Percentiles rank a stretch among this genome's conserved stretches.
Conservation (phyloP, 192 early-diverging fungal species). For the Backusella sp. region DNA sequence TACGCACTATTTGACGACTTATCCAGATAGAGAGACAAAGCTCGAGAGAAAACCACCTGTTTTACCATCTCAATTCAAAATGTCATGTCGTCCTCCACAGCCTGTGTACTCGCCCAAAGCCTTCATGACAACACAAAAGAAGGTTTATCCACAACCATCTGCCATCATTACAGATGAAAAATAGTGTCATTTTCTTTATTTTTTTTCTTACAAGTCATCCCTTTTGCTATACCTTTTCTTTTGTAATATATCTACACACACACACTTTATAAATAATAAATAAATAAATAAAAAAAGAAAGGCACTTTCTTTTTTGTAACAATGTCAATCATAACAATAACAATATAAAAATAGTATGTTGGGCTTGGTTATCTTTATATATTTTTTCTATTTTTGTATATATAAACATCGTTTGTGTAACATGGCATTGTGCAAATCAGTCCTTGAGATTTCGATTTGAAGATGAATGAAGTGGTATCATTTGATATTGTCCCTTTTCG, state of each 20-base stretch:
- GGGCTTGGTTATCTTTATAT: background rate
- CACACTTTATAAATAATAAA: background rate
- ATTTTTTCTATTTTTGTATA: background rate
- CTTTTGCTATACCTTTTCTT: background rate
- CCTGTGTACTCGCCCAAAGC: background rate
- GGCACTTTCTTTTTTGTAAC: background rate
- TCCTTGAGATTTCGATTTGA: constrained; percentile 12
- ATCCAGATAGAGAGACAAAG: constrained; percentile 18
- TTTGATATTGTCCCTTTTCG: constrained; percentile 12
- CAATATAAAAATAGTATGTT: constrained; percentile 2
- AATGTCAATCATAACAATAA: constrained; percentile 11
- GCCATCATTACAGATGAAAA: background rate
- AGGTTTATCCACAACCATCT: constrained; percentile 5
- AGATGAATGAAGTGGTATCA: constrained; percentile 15
- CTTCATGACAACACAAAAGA: constrained; percentile 1
- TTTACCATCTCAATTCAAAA: background rate
- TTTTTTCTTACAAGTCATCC: no score
- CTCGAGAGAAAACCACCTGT: constrained; percentile 18
- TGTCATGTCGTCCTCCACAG: background rate
- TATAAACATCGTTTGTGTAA: background rate
- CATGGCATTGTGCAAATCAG: background rate
- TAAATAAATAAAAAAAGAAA: background rate
- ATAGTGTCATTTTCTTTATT: background rate
- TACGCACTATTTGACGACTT: constrained; percentile 20
- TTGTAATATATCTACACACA: background rate